Evolutionary conservation across 2,329 filamentous ascomycete species (phyloP).

Genomic region (Fusarium chuoi): DNA sequence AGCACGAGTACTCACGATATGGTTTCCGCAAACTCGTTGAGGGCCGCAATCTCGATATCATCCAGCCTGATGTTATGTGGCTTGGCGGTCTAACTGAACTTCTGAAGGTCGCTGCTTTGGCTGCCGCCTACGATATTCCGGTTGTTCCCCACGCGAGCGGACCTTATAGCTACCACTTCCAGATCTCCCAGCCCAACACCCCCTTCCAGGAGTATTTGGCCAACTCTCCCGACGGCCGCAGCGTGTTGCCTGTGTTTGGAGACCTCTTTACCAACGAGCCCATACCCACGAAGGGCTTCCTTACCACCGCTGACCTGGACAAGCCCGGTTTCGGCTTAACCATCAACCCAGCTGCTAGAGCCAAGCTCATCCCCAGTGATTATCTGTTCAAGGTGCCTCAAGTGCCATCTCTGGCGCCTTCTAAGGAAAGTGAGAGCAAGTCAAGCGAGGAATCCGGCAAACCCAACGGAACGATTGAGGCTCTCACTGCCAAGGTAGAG

Average conservation of each 20-base stretch:
- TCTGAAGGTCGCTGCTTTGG: conserved; percentile 88
- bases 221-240: conserved; percentile 91
- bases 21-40: conserved; percentile 96
- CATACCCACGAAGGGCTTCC: conserved; percentile 83
- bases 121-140: conserved; percentile 91
- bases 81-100: conserved; percentile 92
- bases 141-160: conserved; percentile 96
- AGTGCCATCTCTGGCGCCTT: conserved; percentile 54
- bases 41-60: conserved; percentile 89
- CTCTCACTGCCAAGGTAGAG: conserved; percentile 50
- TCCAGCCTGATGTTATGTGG: conserved; percentile 98
- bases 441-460: conserved; percentile 18
- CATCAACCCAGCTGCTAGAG: conserved; percentile 77
- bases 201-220: conserved; percentile 97
- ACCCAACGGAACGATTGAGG: conserved; percentile 44
- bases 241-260: conserved; percentile 90
- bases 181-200: conserved; percentile 90
- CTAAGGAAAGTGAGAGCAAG: conserved; percentile 40
- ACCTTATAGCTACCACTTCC: conserved; percentile 96
- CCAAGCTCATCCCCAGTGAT: conserved; percentile 79
- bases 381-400: conserved; percentile 77
- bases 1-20: conserved; percentile 94
- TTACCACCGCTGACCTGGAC: conserved; percentile 83
- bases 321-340: conserved; percentile 92
- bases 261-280: conserved; percentile 92